Base-by-base conservation (phyloP, 805 yeast species). In the Yarrowia phangngaensis region DNA sequence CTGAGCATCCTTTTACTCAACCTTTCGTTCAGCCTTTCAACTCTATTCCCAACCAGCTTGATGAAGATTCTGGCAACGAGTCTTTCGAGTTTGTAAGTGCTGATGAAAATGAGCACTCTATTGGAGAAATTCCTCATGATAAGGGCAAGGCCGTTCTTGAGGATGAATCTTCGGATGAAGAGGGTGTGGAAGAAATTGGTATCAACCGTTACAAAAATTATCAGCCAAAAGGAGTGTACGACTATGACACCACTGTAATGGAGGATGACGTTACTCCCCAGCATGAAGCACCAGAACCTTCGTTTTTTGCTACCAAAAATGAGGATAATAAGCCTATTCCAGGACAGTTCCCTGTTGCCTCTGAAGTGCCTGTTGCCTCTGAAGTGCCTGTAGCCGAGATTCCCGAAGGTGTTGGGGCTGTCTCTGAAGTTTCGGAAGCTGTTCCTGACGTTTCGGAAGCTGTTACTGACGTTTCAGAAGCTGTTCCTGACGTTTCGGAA, bases 181-280 rank as follows among this genome's bases (percentile, higher is more conserved):
- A 60, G 16, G 64, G 54, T 4, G 56, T 57, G 7, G 60, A 58
- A 43, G 54, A 54, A 22, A 48, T 54, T 28, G 54, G 46, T 8
- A 50, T 35, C 6, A 20, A 38, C 36, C 32, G 32, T 12, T 36
- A 34, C 27, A 50, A 53, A 11, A 47, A 24, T 26, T 24, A 53
- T 45, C 20, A 49, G 30, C 29, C 43, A 32, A 24, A 31, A 29
- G 30, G 50, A 23, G 51, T 20, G 14, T 24, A 24, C 32, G 17
- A 72, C 73, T 1, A 62, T 84, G 35, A 61, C 79, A 2, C 82
- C 87, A 0, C 62, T 83, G 24, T 76, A n/a, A n/a, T n/a, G n/a
- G n/a, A n/a, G 77, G 54, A 64, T 82, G 3, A 69, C 75, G 45
- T 17, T 12, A 38, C 45, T 8, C 45, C 45, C 17, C 45, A 38